These are phyloP conservation scores for Rhododendron ovatum DNA, from an alignment of 148 eudicot genomes.

Conservation along the genomic window DNA sequence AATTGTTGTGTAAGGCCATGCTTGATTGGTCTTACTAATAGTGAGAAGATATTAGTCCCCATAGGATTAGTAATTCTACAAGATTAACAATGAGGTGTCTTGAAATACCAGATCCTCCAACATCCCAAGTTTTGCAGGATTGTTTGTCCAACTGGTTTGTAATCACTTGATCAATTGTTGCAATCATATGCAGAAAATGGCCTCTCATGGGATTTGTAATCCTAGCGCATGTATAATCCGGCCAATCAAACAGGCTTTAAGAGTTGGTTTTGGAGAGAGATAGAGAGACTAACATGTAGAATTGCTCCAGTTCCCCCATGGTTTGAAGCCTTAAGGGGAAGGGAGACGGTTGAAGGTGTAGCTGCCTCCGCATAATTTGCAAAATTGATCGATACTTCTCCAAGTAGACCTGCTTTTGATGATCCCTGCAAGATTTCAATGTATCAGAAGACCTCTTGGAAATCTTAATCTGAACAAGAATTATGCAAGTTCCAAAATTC, in stretches of 20 bases:
- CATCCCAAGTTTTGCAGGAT: not conserved
- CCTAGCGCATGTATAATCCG: not conserved
- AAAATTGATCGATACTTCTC: slow-evolving; percentile 69
- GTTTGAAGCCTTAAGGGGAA: slow-evolving; percentile 55
- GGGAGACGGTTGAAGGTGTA: slow-evolving; percentile 48
- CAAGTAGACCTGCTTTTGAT: slow-evolving; percentile 67
- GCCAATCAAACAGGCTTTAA: not conserved
- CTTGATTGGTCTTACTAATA: not conserved
- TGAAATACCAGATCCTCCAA: not conserved
- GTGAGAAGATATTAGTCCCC: not conserved
- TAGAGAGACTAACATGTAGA: not conserved
- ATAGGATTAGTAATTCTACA: not conserved
- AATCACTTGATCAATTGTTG: not conserved
- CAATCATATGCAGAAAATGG: not conserved
- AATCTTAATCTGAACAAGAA: not conserved
- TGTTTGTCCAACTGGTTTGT: not conserved
- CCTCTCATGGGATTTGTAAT: not conserved
- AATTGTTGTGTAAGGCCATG: not conserved
- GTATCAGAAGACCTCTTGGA: not conserved
- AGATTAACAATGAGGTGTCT: not conserved
- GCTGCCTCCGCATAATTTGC: slow-evolving; percentile 66
- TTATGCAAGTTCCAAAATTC: not conserved
- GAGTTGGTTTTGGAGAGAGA: not conserved
- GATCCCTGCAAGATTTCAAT: slow-evolving; percentile 58
- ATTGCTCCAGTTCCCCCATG: slow-evolving; percentile 23